Evolutionary conservation across 202 grass and related monocot species (phyloP).

Genomic region (Saccharum hybrid): DNA sequence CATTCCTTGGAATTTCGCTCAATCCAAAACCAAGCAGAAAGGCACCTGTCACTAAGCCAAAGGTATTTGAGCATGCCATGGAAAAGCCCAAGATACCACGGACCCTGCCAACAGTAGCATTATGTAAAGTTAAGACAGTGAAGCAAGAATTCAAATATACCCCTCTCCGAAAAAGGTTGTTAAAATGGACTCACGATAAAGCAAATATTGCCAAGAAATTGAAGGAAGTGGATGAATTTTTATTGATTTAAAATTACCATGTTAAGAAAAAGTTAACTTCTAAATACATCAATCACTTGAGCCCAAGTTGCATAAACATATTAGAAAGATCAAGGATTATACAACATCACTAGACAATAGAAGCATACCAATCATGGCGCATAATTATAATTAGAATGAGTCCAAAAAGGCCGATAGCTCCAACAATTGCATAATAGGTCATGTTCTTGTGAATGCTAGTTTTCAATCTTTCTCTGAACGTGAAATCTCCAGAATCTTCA

Average conservation of each 20-base stretch:
- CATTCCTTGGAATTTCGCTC: slow-evolving; percentile 93
- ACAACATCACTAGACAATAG: slow-evolving; percentile 27
- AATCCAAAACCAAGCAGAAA: slow-evolving; percentile 99
- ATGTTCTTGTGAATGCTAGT: slow-evolving; percentile 87
- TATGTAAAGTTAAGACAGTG: slow-evolving; percentile 32
- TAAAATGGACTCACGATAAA: not conserved
- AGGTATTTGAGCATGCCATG: slow-evolving; percentile 99
- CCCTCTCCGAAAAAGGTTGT: not conserved
- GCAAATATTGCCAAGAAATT: not conserved
- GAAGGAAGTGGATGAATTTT: not conserved
- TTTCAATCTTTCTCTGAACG: slow-evolving; percentile 87
- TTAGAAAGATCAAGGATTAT: slow-evolving; percentile 23
- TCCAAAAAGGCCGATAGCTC: slow-evolving; percentile 82
- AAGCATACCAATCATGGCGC: slow-evolving; percentile 74
- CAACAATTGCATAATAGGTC: slow-evolving; percentile 83
- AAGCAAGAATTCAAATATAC: slow-evolving; percentile 24
- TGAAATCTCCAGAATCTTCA: slow-evolving; percentile 97
- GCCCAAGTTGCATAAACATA: slow-evolving; percentile 20
- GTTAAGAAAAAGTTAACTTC: not conserved
- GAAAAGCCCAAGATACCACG: slow-evolving; percentile 88
- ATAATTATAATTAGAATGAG: slow-evolving; percentile 87
- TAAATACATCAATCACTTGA: not conserved
- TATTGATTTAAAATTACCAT: not conserved
- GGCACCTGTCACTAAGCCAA: slow-evolving; percentile 95
- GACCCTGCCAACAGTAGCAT: slow-evolving; percentile 59